These are phyloP conservation scores for Penicillium herquei DNA, from an alignment of 495 filamentous ascomycete species.

Conservation along the genomic window DNA sequence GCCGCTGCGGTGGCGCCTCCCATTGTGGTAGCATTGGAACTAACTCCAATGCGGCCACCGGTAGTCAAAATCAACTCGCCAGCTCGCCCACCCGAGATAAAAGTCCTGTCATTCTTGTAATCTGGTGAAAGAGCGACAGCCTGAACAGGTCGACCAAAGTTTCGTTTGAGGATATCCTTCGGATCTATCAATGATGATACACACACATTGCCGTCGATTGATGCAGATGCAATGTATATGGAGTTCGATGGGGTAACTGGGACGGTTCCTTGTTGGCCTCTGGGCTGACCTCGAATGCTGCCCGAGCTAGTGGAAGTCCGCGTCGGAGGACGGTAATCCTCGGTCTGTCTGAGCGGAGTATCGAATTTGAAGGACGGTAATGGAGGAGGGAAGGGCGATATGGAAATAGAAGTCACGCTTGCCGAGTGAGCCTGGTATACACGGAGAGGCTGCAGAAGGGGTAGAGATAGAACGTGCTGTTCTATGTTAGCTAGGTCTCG, in stretches of 20 bases:
- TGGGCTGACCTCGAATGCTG: slow-evolving; percentile 50
- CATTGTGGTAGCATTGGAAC: slow-evolving; percentile 74
- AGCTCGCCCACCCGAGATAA: slow-evolving; percentile 85
- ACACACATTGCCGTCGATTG: slow-evolving; percentile 93
- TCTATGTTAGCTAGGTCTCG: slow-evolving; percentile 20
- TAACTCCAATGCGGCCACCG: slow-evolving; percentile 74
- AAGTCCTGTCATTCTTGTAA: slow-evolving; percentile 81
- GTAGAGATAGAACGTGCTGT: slow-evolving; percentile 82
- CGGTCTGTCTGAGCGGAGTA: slow-evolving; percentile 42
- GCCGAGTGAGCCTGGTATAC: slow-evolving; percentile 90
- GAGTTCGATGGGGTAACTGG: slow-evolving; percentile 75
- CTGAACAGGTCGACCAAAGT: slow-evolving; percentile 89
- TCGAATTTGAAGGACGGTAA: slow-evolving; percentile 58
- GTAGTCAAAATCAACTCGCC: slow-evolving; percentile 88
- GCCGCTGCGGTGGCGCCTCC: slow-evolving; percentile 75
- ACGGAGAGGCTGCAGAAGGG: slow-evolving; percentile 72
- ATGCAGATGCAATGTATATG: slow-evolving; percentile 89
- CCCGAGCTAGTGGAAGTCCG: slow-evolving; percentile 46
- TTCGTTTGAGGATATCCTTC: slow-evolving; percentile 82
- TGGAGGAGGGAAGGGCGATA: slow-evolving; percentile 86
- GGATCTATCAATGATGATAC: slow-evolving; percentile 75
- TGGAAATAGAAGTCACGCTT: slow-evolving; percentile 82
- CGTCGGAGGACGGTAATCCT: slow-evolving; percentile 44
- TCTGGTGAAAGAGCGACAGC: slow-evolving; percentile 89
- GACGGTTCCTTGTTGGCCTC: slow-evolving; percentile 38